Evolutionary conservation across 108 stramenopile genomes (phyloP).

Genomic region (Heterococcus sp.): DNA sequence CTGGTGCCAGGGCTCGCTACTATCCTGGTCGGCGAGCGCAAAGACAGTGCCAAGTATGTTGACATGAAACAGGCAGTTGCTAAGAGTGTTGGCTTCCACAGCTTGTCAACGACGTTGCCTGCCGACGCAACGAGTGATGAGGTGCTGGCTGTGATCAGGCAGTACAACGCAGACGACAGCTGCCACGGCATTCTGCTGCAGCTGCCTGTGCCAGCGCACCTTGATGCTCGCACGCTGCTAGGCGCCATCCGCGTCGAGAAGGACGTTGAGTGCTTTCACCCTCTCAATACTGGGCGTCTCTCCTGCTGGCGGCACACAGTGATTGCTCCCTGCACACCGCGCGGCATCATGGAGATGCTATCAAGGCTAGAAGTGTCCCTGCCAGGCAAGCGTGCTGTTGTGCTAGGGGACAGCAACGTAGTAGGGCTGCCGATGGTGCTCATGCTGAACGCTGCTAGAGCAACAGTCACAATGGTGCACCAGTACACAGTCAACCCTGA

Average conservation of each 20-base stretch:
- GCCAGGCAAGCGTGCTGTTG: conserved; percentile 83
- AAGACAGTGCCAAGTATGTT: conserved; percentile 91
- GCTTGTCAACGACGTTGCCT: conserved; percentile 61
- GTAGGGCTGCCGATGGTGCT: conserved; percentile 84
- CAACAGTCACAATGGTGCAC: conserved; percentile 91
- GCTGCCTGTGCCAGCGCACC: conserved; percentile 83
- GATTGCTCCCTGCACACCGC: conserved; percentile 41
- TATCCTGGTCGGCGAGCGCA: conserved; percentile 81
- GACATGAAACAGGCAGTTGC: conserved; percentile 94
- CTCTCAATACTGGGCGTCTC: conserved; percentile 76
- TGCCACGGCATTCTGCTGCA: conserved; percentile 94
- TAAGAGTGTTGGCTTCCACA: conserved; percentile 46
- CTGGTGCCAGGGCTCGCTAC: conserved; percentile 70
- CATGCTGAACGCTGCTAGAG: conserved; percentile 77
- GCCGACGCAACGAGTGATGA: conserved; percentile 43
- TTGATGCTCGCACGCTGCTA: conserved; percentile 75
- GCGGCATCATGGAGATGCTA: conserved; percentile 88
- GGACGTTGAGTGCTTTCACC: conserved; percentile 95
- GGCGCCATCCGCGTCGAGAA: conserved; percentile 69
- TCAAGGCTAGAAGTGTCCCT: conserved; percentile 73
- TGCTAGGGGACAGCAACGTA: conserved; percentile 80
- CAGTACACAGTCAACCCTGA: conserved; percentile 72
- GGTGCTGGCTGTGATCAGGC: conserved; percentile 1
- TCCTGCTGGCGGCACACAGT: conserved; percentile 25
- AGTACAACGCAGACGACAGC: conserved; percentile 6